Base-by-base conservation (phyloP, 2,329 filamentous ascomycete genomes). In the Penicillium sp. region DNA sequence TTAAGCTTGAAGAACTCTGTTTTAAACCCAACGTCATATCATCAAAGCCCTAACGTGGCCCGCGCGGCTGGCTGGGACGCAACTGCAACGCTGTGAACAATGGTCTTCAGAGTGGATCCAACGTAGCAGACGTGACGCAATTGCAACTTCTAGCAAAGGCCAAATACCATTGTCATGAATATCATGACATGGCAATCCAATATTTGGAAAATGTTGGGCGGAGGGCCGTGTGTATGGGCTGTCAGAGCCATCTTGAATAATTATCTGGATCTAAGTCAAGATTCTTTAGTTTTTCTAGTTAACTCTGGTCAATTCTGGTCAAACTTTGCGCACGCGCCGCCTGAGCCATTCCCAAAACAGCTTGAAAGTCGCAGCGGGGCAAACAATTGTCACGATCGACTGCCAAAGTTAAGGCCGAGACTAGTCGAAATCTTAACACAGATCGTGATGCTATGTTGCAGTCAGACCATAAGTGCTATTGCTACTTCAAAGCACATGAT, bases 21-120 rank as follows among this genome's bases (percentile, higher is more conserved):
- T 27, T 8, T 42, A 53, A 32, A 32, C 39, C 45, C 45, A 27
- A 53, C 39, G 53, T 58, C 57, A 60, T 57, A 36, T 45, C 45
- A 13, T 41, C 27, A 34, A 48, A 21, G 11, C 10, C 46, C 24
- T 4, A 48, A 47, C 24, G 40, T 50, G 39, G 38, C 31, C 16
- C 10, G 50, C 16, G 21, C 22, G 16, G 21, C 32, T 47, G 46
- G 44, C 50, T 6, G 53, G 57, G 45, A 60, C 58, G 62, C 60
- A 64, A 65, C 60, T 62, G 62, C 54, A 65, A 65, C 62, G 55
- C 46, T 57, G 39, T 40, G 53, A 48, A 65, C 59, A 65, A 64
- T 65, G 46, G 42, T 48, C 45, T 62, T 50, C 31, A 13, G 56
- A 9, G 55, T 58, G 60, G 56, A 60, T 40, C 18, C 16, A 60